Percentiles rank a stretch among this genome's conserved stretches.
phyloP scores from a whole-genome alignment of 2,329 filamentous ascomycete species.

The Ramularia collo-cygni region DNA sequence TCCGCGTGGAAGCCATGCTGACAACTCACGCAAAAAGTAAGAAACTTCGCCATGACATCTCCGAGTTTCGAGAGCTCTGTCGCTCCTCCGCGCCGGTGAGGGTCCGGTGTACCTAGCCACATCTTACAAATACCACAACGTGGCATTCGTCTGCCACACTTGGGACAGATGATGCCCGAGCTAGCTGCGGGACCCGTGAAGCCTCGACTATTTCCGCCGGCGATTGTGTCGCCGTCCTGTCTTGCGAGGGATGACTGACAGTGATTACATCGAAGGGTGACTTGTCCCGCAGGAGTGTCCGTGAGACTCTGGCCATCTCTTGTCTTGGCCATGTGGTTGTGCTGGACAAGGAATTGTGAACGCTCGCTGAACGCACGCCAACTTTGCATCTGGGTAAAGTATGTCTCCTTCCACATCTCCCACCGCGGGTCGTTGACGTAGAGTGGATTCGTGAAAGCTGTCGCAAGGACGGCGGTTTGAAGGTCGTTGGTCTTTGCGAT shows the following conservation, averaged over 20 bases:
- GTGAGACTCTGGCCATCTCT: constrained; percentile 58
- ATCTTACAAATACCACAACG: constrained; percentile 56
- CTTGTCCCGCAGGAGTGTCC: constrained; percentile 59
- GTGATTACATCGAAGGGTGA: constrained; percentile 69
- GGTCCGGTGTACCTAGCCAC: constrained; percentile 55
- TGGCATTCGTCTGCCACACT: constrained; percentile 57
- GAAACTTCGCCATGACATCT: constrained; percentile 48
- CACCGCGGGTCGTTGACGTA: constrained; percentile 74
- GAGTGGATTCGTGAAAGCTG: constrained; percentile 65
- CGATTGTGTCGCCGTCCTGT: constrained; percentile 28
- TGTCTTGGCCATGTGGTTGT: constrained; percentile 59
- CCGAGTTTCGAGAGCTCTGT: constrained; percentile 24
- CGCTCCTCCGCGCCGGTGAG: constrained; percentile 29
- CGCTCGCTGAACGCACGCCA: constrained; percentile 65
- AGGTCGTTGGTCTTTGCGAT: constrained; percentile 69
- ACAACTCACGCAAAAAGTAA: constrained; percentile 57
- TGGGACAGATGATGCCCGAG: constrained; percentile 50
- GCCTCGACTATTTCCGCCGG: constrained; percentile 18
- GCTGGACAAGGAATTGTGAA: constrained; percentile 71
- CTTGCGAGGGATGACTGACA: constrained; percentile 55
- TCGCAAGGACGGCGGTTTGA: constrained; percentile 69
- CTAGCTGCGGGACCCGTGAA: constrained; percentile 23
- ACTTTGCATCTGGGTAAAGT: constrained; percentile 63
- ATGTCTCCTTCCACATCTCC: constrained; percentile 68
- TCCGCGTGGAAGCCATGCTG: constrained; percentile 58